Percentiles rank a stretch among this genome's conserved stretches.
These are phyloP conservation scores for Aspergillus alliaceus DNA, from an alignment of 2,329 filamentous ascomycete species.

Conservation along the genomic window DNA sequence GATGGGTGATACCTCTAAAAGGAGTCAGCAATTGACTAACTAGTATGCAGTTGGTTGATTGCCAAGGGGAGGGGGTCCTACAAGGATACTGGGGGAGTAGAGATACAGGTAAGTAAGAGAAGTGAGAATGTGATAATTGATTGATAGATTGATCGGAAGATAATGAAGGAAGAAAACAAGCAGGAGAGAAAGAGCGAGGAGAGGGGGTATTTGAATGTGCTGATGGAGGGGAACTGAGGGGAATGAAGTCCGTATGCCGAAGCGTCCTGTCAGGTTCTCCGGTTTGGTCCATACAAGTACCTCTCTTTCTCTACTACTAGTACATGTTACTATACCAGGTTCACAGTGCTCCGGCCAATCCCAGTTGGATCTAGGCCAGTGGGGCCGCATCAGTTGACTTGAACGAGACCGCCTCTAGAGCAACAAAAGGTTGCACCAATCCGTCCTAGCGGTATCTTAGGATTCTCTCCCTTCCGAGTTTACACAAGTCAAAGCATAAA, in stretches of 20 bases:
- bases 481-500: not conserved
- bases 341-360: not conserved
- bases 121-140: not conserved
- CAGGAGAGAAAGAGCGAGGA: conserved; percentile 1
- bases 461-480: too few species aligned
- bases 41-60: not conserved
- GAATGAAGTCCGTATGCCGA: not conserved
- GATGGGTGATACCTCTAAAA: not conserved
- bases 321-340: not conserved
- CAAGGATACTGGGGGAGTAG: not conserved
- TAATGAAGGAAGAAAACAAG: conserved; percentile 1
- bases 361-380: not conserved
- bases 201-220: conserved; percentile 9
- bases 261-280: not conserved
- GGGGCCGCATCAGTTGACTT: not conserved
- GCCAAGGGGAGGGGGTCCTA: not conserved
- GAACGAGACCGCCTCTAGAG: too few species aligned
- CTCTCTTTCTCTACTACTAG: not conserved
- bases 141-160: conserved; percentile 1
- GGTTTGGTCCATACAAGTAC: not conserved
- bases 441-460: too few species aligned
- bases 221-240: not conserved
- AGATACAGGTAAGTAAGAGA: not conserved
- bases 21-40: not conserved
- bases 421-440: too few species aligned